Evolutionary conservation across 139 green algal genomes (phyloP).

Genomic region (Nannochloris sp.): DNA sequence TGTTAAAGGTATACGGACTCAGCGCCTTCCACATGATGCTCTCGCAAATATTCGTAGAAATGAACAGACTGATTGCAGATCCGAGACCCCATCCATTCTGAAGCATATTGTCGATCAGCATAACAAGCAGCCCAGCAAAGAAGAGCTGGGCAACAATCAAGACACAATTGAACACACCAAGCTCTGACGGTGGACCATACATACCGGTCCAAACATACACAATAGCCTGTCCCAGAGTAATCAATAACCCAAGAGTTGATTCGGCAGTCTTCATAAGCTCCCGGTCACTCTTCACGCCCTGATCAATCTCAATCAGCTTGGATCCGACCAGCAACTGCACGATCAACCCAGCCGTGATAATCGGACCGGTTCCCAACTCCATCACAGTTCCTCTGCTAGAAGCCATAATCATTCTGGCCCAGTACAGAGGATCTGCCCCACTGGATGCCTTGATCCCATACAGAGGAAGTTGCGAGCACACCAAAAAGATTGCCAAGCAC

Average conservation of each 20-base stretch:
- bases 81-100: constrained; percentile 96
- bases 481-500: constrained; percentile 94
- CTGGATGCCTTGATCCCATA: constrained; percentile 91
- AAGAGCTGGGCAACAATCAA: constrained; percentile 97
- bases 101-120: constrained; percentile 97
- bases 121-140: constrained; percentile 95
- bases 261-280: constrained; percentile 91
- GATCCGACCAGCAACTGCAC: constrained; percentile 95
- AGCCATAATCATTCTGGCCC: constrained; percentile 96
- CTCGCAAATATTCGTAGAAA: constrained; percentile 99
- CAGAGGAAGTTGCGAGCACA: constrained; percentile 94
- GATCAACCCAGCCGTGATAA: constrained; percentile 93
- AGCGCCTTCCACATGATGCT: constrained; percentile 97
- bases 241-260: constrained; percentile 96
- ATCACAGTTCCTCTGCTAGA: constrained; percentile 93
- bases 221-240: constrained; percentile 97
- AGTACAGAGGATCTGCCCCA: constrained; percentile 94
- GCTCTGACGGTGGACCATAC: constrained; percentile 92
- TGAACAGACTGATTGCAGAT: constrained; percentile 98
- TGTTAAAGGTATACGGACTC: constrained; percentile 46
- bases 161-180: constrained; percentile 83
- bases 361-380: constrained; percentile 96
- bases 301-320: constrained; percentile 98
- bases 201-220: constrained; percentile 99
- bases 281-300: constrained; percentile 90